Evolutionary conservation across 1,284 basidiomycete genomes (phyloP), one percentile per base, ranked within the genome.

Genomic region (Rhodotorula sp.): DNA sequence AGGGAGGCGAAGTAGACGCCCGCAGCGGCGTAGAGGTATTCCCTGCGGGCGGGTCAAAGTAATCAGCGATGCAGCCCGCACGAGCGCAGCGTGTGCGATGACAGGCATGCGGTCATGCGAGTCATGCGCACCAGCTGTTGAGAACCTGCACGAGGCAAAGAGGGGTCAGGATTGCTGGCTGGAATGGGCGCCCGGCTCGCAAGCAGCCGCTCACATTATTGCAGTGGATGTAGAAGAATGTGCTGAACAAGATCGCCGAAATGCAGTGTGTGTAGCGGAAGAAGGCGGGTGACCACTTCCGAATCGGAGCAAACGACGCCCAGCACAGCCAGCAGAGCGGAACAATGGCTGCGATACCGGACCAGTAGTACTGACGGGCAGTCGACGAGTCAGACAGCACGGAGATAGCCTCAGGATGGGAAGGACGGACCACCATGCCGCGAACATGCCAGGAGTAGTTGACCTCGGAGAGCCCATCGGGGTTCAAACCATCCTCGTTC

Each of bases 211-310:
- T 54, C 12, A 72, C 64, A 7, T 77, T 80, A 68, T 82, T 79
- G 77, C 81, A 81, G 70, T 84, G 83, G 48, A 83, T 77, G 78
- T 82, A 84, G 45, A 84, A 79, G n/a, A 81, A 80, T 0, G 76
- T 78, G 73, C 66, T 53, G 64, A 78, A 77, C 42, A 77, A 65
- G 45, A 76, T 68, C 12, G 78, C 78, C 27, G 68, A 80, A 66
- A 79, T 48, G 68, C 78, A 75, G 64, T 81, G 81, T 45, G 80
- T 61, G 42, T 80, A 80, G 69, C 83, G 84, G 80, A 84, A 84
- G 8, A 79, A 74, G 68, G 84, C 84, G 71, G 84, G 84, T 64
- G 81, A 80, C 0, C 76, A 74, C 62, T 81, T 81, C 44, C 84
- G 77, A 62, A 82, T 74, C 19, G 78, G 76, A 0, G 82, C 80